Conservation (phyloP, 1,284 basidiomycete genomes). For the Coniferiporia weirii region DNA sequence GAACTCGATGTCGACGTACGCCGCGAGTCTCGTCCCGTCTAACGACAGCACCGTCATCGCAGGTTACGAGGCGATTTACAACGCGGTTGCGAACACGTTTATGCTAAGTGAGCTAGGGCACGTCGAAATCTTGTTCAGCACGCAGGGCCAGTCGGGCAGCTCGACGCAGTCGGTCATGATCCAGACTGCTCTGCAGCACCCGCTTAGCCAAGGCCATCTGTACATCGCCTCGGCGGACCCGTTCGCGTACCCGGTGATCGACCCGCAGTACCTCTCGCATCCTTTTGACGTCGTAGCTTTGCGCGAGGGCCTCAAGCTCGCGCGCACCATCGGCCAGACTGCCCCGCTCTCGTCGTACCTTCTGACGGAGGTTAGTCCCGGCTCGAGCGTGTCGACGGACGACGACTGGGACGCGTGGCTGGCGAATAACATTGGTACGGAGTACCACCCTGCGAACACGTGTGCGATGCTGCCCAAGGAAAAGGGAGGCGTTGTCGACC, state of each 20-base stretch:
- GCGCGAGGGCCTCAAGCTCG: constrained; percentile 54
- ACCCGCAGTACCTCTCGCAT: constrained; percentile 58
- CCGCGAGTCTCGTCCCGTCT: constrained; percentile 42
- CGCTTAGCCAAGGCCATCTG: constrained; percentile 41
- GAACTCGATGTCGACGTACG: constrained; percentile 30
- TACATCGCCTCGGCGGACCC: constrained; percentile 47
- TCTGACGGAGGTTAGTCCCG: constrained; percentile 36
- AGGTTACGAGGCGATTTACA: constrained; percentile 63
- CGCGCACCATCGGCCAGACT: constrained; percentile 38
- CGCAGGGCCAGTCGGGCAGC: constrained; percentile 40
- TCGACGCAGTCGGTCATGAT: constrained; percentile 42
- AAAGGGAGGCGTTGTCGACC: constrained; percentile 62
- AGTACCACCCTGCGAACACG: constrained; percentile 56
- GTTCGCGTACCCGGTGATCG: constrained; percentile 53
- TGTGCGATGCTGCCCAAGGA: constrained; percentile 59
- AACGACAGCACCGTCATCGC: constrained; percentile 43
- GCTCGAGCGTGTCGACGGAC: constrained; percentile 35
- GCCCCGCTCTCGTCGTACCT: constrained; percentile 35
- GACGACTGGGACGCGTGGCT: constrained; percentile 46
- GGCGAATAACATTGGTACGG: constrained; percentile 33
- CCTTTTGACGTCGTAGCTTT: constrained; percentile 47
- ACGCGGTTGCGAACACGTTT: constrained; percentile 41
- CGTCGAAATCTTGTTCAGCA: constrained; percentile 57
- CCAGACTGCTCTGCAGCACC: constrained; percentile 66
- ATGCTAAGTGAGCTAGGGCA: constrained; percentile 42